phyloP scores from a whole-genome alignment of 2,329 filamentous ascomycete species.

The Alternaria postmessia region DNA sequence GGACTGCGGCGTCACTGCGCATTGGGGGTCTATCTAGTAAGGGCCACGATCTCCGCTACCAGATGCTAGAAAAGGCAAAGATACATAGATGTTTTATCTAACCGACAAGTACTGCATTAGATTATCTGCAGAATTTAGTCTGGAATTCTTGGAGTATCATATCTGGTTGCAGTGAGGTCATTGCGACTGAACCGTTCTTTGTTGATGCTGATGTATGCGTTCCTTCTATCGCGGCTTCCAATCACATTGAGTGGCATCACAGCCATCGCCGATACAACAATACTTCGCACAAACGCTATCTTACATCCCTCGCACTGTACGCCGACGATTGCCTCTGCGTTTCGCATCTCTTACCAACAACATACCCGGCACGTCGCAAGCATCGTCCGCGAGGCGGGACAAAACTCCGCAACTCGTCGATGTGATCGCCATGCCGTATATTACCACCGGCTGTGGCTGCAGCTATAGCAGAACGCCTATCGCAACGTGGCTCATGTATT shows the following conservation, averaged over 20 bases:
- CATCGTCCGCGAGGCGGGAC: neutral
- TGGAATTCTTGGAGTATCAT: neutral
- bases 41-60: neutral
- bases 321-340: neutral
- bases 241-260: conserved; percentile 5
- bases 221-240: neutral
- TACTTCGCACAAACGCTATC: neutral
- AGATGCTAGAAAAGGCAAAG: neutral
- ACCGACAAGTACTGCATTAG: neutral
- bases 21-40: neutral
- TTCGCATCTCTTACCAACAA: neutral
- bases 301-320: neutral
- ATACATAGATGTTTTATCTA: neutral
- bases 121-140: neutral
- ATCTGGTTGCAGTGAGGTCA: neutral
- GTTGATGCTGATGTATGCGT: neutral
- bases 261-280: neutral
- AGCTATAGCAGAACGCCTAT: neutral
- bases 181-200: neutral
- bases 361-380: neutral
- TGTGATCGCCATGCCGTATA: neutral
- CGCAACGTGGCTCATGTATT: neutral
- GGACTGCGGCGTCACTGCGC: neutral
- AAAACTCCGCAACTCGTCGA: neutral
- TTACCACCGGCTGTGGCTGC: neutral